A percentile compares a stretch with the other conserved stretches of the same genome.
These are phyloP conservation scores for Lodderomyces metapsilosis DNA, from an alignment of 1,139 yeast genomes.

Conservation along the genomic window DNA sequence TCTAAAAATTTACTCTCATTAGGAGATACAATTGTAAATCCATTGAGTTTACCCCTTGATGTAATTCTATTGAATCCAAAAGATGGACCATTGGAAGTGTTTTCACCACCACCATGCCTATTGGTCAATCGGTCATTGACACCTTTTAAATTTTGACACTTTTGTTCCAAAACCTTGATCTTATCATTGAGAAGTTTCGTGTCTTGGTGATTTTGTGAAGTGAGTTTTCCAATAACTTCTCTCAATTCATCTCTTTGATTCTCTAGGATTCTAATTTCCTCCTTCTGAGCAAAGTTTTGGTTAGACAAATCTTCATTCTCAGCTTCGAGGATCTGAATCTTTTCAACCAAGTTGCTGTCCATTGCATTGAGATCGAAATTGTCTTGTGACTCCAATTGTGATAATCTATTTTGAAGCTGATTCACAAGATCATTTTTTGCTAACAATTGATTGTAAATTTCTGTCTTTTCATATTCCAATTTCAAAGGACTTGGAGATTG, in stretches of 20 bases:
- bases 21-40: slow-evolving; percentile 43
- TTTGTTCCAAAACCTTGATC: slow-evolving; percentile 38
- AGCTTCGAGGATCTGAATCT: slow-evolving; percentile 7
- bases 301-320: slow-evolving; percentile 16
- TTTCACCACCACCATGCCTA: slow-evolving; percentile 4
- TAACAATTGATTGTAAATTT: slow-evolving; percentile 45
- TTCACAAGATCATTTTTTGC: slow-evolving; percentile 48
- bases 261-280: slow-evolving; percentile 33
- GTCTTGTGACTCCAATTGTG: slow-evolving; percentile 34
- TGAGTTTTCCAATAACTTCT: slow-evolving; percentile 46
- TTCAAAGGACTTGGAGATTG: slow-evolving; percentile 54
- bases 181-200: slow-evolving; percentile 43
- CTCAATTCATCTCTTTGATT: slow-evolving; percentile 59
- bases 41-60: slow-evolving; percentile 41
- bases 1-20: slow-evolving; percentile 31
- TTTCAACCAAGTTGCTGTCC: slow-evolving; percentile 22
- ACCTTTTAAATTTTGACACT: slow-evolving; percentile 31
- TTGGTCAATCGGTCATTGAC: slow-evolving; percentile 37
- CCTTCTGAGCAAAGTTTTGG: slow-evolving; percentile 1
- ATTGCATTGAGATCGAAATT: slow-evolving; percentile 24
- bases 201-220: slow-evolving; percentile 36
- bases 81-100: neutral
- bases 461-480: slow-evolving; percentile 56
- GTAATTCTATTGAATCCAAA: neutral
- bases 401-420: slow-evolving; percentile 43